Evolutionary conservation across 73 alveolate species (phyloP).

Genomic region (Uronychia setigera): DNA sequence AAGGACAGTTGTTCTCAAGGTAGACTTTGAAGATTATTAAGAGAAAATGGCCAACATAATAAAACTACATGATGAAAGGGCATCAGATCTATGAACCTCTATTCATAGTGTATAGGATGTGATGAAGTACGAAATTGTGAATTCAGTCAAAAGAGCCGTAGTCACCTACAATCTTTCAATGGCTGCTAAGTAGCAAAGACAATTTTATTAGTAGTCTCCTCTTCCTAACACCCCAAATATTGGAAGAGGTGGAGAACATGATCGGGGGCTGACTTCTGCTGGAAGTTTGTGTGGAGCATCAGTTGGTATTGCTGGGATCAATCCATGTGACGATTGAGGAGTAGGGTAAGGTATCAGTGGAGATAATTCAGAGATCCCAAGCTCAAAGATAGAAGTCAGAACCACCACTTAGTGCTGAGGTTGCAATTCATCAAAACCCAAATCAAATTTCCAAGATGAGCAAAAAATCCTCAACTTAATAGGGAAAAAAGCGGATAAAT

Average conservation of each 20-base stretch:
- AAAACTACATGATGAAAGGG: not conserved
- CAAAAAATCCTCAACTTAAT: not conserved
- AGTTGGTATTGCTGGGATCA: not conserved
- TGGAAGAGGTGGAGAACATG: not conserved
- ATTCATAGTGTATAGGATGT: not conserved
- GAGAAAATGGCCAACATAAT: not conserved
- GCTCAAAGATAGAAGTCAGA: not conserved
- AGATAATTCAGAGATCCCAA: not conserved
- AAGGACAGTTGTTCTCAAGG: not conserved
- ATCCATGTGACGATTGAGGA: not conserved
- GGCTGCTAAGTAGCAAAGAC: not conserved
- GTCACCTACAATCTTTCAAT: not conserved
- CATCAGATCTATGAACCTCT: not conserved
- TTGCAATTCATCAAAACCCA: no score
- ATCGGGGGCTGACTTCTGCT: not conserved
- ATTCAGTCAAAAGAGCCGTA: not conserved
- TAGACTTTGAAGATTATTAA: not conserved
- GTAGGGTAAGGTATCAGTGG: no score
- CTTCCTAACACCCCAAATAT: not conserved
- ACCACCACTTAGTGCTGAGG: no score
- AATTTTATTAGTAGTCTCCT: not conserved
- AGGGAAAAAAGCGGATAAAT: constrained; percentile 19
- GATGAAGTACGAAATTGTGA: not conserved
- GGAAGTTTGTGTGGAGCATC: not conserved
- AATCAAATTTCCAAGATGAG: not conserved